Percentiles rank a stretch among this genome's conserved stretches.
phyloP scores from a whole-genome alignment of 768 basidiomycete genomes.

The Termitomyces sp. region DNA sequence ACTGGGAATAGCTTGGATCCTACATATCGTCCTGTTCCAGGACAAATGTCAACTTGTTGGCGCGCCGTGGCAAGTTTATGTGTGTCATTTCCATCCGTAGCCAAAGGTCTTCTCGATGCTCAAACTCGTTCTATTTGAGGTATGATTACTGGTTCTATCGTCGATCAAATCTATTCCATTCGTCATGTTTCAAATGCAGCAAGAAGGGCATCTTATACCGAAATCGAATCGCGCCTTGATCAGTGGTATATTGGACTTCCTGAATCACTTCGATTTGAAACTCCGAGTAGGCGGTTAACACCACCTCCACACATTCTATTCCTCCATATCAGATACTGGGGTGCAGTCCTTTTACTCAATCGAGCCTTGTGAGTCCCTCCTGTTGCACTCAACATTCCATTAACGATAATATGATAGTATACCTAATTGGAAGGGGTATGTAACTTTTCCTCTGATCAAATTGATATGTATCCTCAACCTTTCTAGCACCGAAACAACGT shows the following conservation, averaged over 20 bases:
- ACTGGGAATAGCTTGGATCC: conserved; percentile 30
- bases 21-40: conserved; percentile 42
- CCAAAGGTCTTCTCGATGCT: not conserved
- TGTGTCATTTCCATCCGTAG: conserved; percentile 23
- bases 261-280: conserved; percentile 55
- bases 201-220: conserved; percentile 42
- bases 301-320: conserved; percentile 65
- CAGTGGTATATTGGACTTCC: conserved; percentile 73
- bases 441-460: not conserved
- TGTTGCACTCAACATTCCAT: not conserved
- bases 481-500: conserved; percentile 36
- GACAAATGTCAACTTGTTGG: conserved; percentile 48
- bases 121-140: conserved; percentile 33
- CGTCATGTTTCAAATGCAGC: conserved; percentile 39
- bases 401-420: conserved; percentile 37
- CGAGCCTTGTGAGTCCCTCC: conserved; percentile 65
- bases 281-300: conserved; percentile 41
- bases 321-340: conserved; percentile 74
- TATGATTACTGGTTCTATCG: conserved; percentile 60
- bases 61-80: conserved; percentile 54
- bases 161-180: conserved; percentile 68
- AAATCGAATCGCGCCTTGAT: conserved; percentile 63
- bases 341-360: conserved; percentile 66
- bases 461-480: conserved; percentile 2
- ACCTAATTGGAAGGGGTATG: conserved; percentile 68